Conservation (phyloP, 2,329 filamentous ascomycete genomes). For the Epichloe brachyelytri region DNA sequence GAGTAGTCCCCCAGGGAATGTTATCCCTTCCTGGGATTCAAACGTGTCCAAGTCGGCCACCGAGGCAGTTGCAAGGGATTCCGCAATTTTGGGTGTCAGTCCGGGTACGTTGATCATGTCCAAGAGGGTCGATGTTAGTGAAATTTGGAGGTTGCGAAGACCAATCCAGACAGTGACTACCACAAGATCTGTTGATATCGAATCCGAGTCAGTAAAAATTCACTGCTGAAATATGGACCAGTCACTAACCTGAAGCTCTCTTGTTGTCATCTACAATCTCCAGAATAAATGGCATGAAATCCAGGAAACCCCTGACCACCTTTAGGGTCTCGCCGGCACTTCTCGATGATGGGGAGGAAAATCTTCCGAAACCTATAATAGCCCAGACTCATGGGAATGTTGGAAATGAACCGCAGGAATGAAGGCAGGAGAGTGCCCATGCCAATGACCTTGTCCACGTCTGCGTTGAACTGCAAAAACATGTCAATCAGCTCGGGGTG, state of each 20-base stretch:
- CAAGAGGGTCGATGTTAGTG: background rate
- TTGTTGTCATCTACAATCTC: background rate
- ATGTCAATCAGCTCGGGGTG: background rate
- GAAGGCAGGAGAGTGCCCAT: background rate
- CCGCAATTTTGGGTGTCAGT: background rate
- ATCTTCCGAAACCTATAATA: background rate
- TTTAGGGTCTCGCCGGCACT: background rate
- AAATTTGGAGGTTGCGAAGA: background rate
- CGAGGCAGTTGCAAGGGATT: background rate
- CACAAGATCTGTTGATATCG: background rate
- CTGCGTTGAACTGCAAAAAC: background rate
- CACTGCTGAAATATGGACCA: background rate
- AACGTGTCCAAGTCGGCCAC: background rate
- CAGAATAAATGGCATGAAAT: background rate
- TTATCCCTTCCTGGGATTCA: background rate
- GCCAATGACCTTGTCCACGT: background rate
- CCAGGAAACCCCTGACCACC: background rate
- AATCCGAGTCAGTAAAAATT: background rate
- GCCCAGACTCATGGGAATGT: background rate
- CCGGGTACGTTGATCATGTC: background rate
- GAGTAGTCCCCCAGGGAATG: background rate
- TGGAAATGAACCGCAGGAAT: background rate
- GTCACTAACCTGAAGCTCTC: background rate
- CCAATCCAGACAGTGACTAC: background rate
- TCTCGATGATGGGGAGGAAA: background rate